These are phyloP conservation scores for Colletotrichum falcatum DNA, from an alignment of 2,329 filamentous ascomycete genomes.

Conservation along the genomic window DNA sequence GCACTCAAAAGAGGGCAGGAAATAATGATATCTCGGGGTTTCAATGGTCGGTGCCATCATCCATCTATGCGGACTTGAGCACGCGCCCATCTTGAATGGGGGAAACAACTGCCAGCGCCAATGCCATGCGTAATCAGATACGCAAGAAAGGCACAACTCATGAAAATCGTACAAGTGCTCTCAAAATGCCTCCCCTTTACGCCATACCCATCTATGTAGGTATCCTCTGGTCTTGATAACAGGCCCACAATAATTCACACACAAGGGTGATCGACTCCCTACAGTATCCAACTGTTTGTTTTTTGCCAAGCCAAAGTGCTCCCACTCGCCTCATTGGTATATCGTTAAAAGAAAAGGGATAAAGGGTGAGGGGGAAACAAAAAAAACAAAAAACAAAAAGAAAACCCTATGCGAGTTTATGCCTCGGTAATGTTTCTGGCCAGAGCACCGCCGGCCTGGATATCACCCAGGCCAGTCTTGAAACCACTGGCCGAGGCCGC, in stretches of 20 bases:
- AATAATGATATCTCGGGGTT: constrained; percentile 22
- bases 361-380: background rate
- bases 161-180: constrained; percentile 35
- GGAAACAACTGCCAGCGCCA: constrained; percentile 11
- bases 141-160: constrained; percentile 1
- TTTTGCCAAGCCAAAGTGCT: constrained; percentile 6
- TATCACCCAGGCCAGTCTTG: constrained; percentile 31
- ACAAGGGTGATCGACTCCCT: constrained; percentile 10
- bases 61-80: constrained; percentile 24
- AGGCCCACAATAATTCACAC: constrained; percentile 8
- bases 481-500: constrained; percentile 25
- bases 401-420: background rate
- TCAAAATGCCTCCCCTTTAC: constrained; percentile 21
- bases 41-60: constrained; percentile 33
- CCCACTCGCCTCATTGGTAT: constrained; percentile 6
- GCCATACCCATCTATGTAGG: constrained; percentile 39
- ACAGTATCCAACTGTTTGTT: constrained; percentile 7
- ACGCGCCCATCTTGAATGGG: background rate
- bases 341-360: background rate
- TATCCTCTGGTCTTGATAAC: constrained; percentile 14
- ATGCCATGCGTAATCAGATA: constrained; percentile 22
- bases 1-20: background rate
- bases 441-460: constrained; percentile 31
- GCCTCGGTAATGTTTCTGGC: constrained; percentile 31
- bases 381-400: background rate